Evolutionary conservation across 768 basidiomycete genomes (phyloP).

Genomic region (Dioszegia hungarica): DNA sequence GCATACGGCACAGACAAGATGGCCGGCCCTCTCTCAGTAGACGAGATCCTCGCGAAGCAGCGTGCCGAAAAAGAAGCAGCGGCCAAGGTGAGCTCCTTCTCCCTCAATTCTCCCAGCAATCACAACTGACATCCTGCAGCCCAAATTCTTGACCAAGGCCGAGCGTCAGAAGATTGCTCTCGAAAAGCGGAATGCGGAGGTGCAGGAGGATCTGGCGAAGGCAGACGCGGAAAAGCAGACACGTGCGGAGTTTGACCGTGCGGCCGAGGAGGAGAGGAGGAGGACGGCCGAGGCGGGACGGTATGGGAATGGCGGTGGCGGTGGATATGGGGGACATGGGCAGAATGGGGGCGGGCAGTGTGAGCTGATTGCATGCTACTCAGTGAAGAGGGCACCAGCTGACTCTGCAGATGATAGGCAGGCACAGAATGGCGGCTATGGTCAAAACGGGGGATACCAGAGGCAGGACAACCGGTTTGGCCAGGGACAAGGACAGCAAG

Average conservation of each 20-base stretch:
- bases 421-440: conserved; percentile 27
- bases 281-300: conserved; percentile 49
- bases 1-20: conserved; percentile 11
- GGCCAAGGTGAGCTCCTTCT: conserved; percentile 60
- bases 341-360: background rate
- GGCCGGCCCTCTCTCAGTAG: conserved; percentile 72
- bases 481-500: background rate
- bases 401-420: conserved; percentile 24
- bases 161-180: conserved; percentile 86
- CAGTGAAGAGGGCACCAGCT: conserved; percentile 46
- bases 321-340: conserved; percentile 41
- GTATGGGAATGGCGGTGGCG: conserved; percentile 52
- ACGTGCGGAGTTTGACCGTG: conserved; percentile 67
- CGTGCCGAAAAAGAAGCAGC: conserved; percentile 82
- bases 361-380: background rate
- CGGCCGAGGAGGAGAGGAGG: conserved; percentile 62
- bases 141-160: conserved; percentile 88
- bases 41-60: conserved; percentile 78
- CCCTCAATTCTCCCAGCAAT: background rate
- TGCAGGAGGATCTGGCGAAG: conserved; percentile 64
- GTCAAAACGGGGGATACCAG: conserved; percentile 12
- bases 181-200: conserved; percentile 76
- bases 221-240: conserved; percentile 62
- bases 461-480: conserved; percentile 3
- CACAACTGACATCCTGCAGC: conserved; percentile 54